A percentile compares a stretch with the other conserved stretches of the same genome.
phyloP scores from a whole-genome alignment of 2,329 filamentous ascomycete species.

The Hymenoscyphus salicellus region DNA sequence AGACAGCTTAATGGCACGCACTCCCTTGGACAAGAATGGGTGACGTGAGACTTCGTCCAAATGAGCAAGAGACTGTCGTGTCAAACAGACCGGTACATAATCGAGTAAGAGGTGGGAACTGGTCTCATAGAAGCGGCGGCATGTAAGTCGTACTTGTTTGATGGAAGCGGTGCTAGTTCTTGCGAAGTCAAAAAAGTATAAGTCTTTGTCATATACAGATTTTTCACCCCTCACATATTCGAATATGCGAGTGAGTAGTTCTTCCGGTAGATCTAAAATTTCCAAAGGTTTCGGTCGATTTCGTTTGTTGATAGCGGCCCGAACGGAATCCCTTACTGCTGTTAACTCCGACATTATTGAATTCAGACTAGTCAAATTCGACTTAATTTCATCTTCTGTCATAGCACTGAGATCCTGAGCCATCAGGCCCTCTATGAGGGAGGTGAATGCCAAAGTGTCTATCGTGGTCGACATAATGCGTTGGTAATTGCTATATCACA shows the following conservation, averaged over 20 bases:
- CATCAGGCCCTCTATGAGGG: background rate
- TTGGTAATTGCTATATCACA: background rate
- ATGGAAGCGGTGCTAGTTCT: background rate
- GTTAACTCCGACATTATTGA: background rate
- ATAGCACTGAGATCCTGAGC: background rate
- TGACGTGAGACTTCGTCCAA: background rate
- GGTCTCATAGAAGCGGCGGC: background rate
- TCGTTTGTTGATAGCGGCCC: background rate
- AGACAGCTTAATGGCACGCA: background rate
- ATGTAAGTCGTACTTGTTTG: background rate
- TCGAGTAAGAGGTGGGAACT: slow-evolving; percentile 2
- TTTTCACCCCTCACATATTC: background rate
- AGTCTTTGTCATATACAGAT: background rate
- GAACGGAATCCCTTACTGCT: background rate
- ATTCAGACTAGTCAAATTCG: background rate
- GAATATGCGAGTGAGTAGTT: background rate
- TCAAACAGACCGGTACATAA: background rate
- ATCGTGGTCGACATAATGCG: background rate
- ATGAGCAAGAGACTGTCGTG: background rate
- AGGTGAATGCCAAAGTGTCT: background rate
- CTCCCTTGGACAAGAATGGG: background rate
- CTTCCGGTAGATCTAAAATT: background rate
- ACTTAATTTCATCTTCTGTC: background rate
- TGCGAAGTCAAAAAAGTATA: background rate
- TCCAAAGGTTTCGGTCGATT: background rate